Evolutionary conservation across 495 filamentous ascomycete genomes (phyloP).

Genomic region (Daldinia vernicosa): DNA sequence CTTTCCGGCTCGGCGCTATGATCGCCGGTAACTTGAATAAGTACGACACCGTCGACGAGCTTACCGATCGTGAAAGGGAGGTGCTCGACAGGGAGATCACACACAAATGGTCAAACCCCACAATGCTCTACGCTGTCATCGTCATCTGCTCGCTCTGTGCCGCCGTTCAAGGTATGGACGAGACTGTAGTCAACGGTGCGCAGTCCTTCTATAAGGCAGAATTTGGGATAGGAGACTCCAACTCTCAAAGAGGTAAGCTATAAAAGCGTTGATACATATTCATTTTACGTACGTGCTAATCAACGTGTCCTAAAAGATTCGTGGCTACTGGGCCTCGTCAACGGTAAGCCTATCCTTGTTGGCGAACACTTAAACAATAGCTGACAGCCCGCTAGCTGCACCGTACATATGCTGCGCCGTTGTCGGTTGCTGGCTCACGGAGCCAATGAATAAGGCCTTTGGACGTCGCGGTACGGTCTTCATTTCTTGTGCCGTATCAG

Average conservation of each 20-base stretch:
- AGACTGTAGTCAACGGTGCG: constrained; percentile 83
- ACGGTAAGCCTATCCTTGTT: constrained; percentile 50
- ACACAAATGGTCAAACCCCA: constrained; percentile 78
- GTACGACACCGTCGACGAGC: constrained; percentile 62
- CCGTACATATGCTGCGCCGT: constrained; percentile 84
- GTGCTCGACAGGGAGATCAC: constrained; percentile 68
- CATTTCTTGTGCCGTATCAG: constrained; percentile 58
- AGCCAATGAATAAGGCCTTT: constrained; percentile 79
- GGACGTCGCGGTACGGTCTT: constrained; percentile 88
- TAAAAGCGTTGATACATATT: not conserved
- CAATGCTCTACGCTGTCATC: constrained; percentile 71
- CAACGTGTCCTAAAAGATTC: constrained; percentile 38
- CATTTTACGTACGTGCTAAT: constrained; percentile 20
- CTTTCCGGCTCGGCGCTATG: constrained; percentile 77
- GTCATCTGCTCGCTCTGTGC: constrained; percentile 62
- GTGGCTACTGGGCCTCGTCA: constrained; percentile 77
- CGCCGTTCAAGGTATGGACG: constrained; percentile 70
- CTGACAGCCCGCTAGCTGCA: constrained; percentile 40
- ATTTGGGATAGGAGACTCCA: constrained; percentile 70
- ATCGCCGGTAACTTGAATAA: constrained; percentile 57
- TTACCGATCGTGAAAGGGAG: constrained; percentile 66
- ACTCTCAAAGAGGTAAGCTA: constrained; percentile 45
- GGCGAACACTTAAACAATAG: constrained; percentile 18
- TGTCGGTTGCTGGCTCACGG: constrained; percentile 83
- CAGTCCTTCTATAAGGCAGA: constrained; percentile 72